Evolutionary conservation across 192 early-diverging fungal genomes (phyloP).

Genomic region (Borealophlyctis nickersoniae): DNA sequence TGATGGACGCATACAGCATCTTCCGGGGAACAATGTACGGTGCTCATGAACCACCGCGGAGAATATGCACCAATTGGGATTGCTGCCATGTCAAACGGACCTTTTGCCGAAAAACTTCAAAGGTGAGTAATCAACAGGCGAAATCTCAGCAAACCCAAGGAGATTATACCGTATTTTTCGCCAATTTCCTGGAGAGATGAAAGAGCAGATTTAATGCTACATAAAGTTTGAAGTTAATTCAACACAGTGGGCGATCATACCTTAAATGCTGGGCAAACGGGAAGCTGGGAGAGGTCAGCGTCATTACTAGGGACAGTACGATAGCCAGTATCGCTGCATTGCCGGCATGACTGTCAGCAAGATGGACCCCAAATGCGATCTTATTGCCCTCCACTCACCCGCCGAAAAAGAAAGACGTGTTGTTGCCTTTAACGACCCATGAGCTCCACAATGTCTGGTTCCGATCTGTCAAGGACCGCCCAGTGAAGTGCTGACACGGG

Average conservation of each 20-base stretch:
- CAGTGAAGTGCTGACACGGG: constrained; percentile 72
- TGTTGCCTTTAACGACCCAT: constrained; percentile 56
- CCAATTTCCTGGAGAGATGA: no score
- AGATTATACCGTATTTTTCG: constrained; percentile 47
- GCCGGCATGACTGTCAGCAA: neutral
- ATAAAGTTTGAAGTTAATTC: no score
- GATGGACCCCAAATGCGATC: constrained; percentile 30
- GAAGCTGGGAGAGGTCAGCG: constrained; percentile 43
- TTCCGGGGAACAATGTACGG: constrained; percentile 75
- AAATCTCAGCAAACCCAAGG: neutral
- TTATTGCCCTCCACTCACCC: constrained; percentile 42
- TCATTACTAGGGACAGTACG: constrained; percentile 47
- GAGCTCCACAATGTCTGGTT: constrained; percentile 77
- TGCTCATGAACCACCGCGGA: constrained; percentile 70
- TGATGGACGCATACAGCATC: constrained; percentile 78
- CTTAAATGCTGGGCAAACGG: constrained; percentile 80
- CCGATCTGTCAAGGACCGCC: constrained; percentile 60
- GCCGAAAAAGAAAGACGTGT: constrained; percentile 56
- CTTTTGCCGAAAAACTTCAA: neutral
- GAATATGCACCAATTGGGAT: constrained; percentile 86
- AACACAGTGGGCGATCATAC: no score
- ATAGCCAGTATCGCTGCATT: constrained; percentile 73
- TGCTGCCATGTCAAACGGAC: constrained; percentile 69
- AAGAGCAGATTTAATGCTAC: no score
- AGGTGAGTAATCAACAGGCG: neutral